These are phyloP conservation scores for Globisporangium nunn DNA, from an alignment of 352 stramenopile genomes.

Conservation along the genomic window DNA sequence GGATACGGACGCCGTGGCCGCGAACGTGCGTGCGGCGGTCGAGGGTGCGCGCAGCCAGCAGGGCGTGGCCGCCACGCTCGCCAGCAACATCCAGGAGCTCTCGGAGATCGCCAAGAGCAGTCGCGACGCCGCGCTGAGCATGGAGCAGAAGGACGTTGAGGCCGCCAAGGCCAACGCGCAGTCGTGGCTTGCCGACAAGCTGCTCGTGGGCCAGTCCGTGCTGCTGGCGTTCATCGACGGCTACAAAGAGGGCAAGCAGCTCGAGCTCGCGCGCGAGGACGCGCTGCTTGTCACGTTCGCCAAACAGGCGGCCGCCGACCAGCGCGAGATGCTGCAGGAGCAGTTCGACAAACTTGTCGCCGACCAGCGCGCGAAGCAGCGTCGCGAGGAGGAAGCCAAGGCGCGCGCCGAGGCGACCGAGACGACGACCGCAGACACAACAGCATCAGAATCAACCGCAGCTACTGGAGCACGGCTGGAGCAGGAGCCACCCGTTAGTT, in stretches of 20 bases:
- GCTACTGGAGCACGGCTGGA: neutral
- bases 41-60: constrained; percentile 63
- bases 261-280: constrained; percentile 68
- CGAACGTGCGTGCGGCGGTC: constrained; percentile 50
- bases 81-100: constrained; percentile 68
- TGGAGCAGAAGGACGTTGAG: constrained; percentile 63
- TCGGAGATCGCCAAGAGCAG: constrained; percentile 51
- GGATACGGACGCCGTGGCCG: constrained; percentile 51
- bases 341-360: constrained; percentile 65
- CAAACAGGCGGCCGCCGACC: constrained; percentile 66
- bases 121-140: constrained; percentile 40
- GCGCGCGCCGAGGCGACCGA: neutral
- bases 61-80: constrained; percentile 54
- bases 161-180: constrained; percentile 51
- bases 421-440: constrained; percentile 4
- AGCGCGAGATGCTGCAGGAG: constrained; percentile 62
- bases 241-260: constrained; percentile 70
- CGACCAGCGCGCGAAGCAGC: constrained; percentile 48
- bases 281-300: constrained; percentile 68
- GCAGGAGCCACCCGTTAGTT: neutral
- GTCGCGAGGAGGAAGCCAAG: constrained; percentile 12
- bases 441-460: neutral
- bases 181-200: constrained; percentile 80
- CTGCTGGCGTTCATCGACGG: constrained; percentile 79
- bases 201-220: constrained; percentile 74